These are phyloP conservation scores for Hypholoma sublateritium DNA, from an alignment of 768 basidiomycete genomes.

Conservation along the genomic window DNA sequence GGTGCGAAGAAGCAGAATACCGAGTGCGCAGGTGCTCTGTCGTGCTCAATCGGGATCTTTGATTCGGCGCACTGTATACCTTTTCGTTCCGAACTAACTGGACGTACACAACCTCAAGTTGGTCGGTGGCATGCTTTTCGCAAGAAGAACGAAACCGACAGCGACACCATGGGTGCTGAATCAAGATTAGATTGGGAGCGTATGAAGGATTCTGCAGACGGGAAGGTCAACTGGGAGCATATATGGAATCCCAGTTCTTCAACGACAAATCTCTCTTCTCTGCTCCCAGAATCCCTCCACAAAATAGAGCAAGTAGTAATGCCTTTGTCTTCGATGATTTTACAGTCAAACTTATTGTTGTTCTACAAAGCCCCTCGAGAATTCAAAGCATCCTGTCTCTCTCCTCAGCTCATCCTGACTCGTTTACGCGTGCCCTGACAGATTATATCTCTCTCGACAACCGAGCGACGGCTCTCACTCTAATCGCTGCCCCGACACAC, in stretches of 20 bases:
- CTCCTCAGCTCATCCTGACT: slow-evolving; percentile 20
- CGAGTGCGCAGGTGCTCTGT: slow-evolving; percentile 26
- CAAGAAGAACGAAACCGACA: slow-evolving; percentile 29
- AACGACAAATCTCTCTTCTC: neutral
- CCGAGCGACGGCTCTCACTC: slow-evolving; percentile 56
- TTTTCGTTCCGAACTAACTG: slow-evolving; percentile 67
- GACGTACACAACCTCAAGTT: slow-evolving; percentile 58
- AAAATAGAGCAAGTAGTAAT: slow-evolving; percentile 12
- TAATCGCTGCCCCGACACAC: slow-evolving; percentile 73
- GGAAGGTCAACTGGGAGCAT: slow-evolving; percentile 17
- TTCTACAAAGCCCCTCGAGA: slow-evolving; percentile 23
- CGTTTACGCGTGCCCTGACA: slow-evolving; percentile 30
- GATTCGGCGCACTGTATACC: slow-evolving; percentile 39
- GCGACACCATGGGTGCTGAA: neutral
- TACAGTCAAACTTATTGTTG: neutral
- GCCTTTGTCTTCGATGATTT: slow-evolving; percentile 5
- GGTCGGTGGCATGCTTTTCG: slow-evolving; percentile 71
- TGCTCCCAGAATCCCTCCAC: slow-evolving; percentile 5
- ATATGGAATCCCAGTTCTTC: slow-evolving; percentile 37
- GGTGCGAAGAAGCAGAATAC: neutral
- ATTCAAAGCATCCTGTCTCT: slow-evolving; percentile 32
- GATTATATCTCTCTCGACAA: slow-evolving; percentile 41
- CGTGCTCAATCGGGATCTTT: slow-evolving; percentile 61
- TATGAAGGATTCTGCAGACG: slow-evolving; percentile 10
- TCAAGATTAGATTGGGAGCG: slow-evolving; percentile 6